These are phyloP conservation scores for Arachis monticola DNA, from an alignment of 331 rosid genomes.

Conservation along the genomic window DNA sequence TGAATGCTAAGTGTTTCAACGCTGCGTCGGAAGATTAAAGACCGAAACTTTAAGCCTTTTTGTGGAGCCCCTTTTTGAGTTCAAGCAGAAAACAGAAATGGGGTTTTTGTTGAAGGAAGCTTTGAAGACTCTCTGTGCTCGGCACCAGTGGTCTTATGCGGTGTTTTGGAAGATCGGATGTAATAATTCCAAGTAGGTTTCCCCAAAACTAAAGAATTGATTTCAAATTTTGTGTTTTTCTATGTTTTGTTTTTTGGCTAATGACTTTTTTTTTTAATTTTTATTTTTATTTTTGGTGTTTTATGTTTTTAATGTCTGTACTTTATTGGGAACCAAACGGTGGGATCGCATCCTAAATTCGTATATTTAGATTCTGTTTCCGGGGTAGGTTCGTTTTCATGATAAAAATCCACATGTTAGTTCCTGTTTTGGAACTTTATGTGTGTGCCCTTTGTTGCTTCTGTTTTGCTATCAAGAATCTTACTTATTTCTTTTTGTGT, in stretches of 20 bases:
- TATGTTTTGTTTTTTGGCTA: background rate
- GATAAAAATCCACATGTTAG: slow-evolving; percentile 47
- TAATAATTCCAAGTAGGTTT: slow-evolving; percentile 81
- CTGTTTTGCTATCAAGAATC: slow-evolving; percentile 67
- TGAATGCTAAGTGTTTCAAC: slow-evolving; percentile 47
- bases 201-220: background rate
- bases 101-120: slow-evolving; percentile 78
- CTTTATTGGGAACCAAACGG: slow-evolving; percentile 37
- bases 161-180: slow-evolving; percentile 99
- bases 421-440: slow-evolving; percentile 61
- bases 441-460: slow-evolving; percentile 55
- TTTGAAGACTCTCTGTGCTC: slow-evolving; percentile 70
- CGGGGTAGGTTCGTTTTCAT: slow-evolving; percentile 43
- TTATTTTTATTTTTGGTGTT: background rate
- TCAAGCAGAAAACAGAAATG: slow-evolving; percentile 46
- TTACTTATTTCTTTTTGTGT: slow-evolving; percentile 11
- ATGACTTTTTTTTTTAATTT: background rate
- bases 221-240: background rate
- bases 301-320: slow-evolving; percentile 31
- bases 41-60: slow-evolving; percentile 31
- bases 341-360: slow-evolving; percentile 47
- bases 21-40: slow-evolving; percentile 27
- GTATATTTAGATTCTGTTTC: slow-evolving; percentile 41
- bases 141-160: slow-evolving; percentile 91
- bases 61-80: slow-evolving; percentile 18